Percentiles rank a stretch among this genome's conserved stretches.
Conservation (phyloP, 768 basidiomycete species). For the Amanita inopinata region DNA sequence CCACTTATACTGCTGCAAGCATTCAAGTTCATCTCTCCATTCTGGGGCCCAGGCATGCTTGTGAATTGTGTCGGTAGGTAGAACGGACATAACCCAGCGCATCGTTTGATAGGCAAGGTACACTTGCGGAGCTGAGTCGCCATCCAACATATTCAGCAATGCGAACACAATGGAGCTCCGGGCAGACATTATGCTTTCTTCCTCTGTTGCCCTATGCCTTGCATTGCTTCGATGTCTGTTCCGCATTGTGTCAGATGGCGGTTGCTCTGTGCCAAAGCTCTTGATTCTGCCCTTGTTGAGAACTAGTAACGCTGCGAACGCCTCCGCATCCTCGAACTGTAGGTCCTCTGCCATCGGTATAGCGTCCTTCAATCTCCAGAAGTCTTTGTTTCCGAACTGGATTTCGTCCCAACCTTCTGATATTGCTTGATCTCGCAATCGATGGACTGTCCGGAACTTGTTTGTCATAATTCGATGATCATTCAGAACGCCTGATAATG, state of each 20-base stretch:
- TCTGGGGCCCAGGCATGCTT: slow-evolving; percentile 27
- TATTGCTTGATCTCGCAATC: slow-evolving; percentile 41
- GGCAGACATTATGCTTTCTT: slow-evolving; percentile 18
- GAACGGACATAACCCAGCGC: slow-evolving; percentile 41
- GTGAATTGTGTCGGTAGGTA: slow-evolving; percentile 20
- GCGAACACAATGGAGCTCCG: slow-evolving; percentile 42
- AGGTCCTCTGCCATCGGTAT: slow-evolving; percentile 48
- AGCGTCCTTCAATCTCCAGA: slow-evolving; percentile 79
- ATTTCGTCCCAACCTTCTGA: slow-evolving; percentile 27
- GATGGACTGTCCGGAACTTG: slow-evolving; percentile 69
- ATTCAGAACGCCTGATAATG: slow-evolving; percentile 44
- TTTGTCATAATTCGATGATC: slow-evolving; percentile 56
- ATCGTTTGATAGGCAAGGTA: slow-evolving; percentile 57
- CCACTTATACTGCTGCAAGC: slow-evolving; percentile 37
- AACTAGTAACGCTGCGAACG: slow-evolving; percentile 60
- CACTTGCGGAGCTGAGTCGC: slow-evolving; percentile 35
- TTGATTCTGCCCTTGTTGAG: slow-evolving; percentile 50
- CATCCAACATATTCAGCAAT: slow-evolving; percentile 51
- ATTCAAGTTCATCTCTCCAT: slow-evolving; percentile 35
- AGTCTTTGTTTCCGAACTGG: slow-evolving; percentile 49
- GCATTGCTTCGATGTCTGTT: slow-evolving; percentile 25
- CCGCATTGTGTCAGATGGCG: slow-evolving; percentile 31
- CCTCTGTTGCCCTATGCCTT: slow-evolving; percentile 10
- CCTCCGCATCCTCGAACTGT: slow-evolving; percentile 59
- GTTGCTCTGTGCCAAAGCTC: slow-evolving; percentile 47